Evolutionary conservation across 202 grass and related monocot genomes (phyloP).

Genomic region (Zoysia matrella): DNA sequence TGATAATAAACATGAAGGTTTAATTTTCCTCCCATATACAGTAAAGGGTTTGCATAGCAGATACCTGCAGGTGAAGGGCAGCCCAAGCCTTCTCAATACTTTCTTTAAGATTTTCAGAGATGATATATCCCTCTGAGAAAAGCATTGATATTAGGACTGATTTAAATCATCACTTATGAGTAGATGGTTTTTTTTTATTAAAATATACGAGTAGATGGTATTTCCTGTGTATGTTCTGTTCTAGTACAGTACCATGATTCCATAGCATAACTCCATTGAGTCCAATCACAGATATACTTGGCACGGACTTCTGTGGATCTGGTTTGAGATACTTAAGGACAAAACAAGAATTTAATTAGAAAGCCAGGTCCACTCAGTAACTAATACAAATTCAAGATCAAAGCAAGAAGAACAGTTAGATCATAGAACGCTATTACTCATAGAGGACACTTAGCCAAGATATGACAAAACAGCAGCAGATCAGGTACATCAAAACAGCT

Average conservation of each 20-base stretch:
- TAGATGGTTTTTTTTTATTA: no score
- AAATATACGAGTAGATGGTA: not conserved
- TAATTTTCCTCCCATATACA: no score
- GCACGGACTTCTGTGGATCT: conserved; percentile 88
- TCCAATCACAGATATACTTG: conserved; percentile 92
- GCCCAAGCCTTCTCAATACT: conserved; percentile 82
- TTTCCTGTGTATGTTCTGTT: conserved; percentile 12
- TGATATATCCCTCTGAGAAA: conserved; percentile 73
- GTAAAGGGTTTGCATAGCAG: not conserved
- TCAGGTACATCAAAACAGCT: conserved; percentile 2
- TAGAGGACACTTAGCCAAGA: not conserved
- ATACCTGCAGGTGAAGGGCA: conserved; percentile 77
- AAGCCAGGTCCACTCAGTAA: not conserved
- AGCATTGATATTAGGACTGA: conserved; percentile 21
- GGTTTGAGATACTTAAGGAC: conserved; percentile 61
- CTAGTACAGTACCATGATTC: conserved; percentile 74
- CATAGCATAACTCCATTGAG: conserved; percentile 88
- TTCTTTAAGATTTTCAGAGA: conserved; percentile 70
- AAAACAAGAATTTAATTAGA: conserved; percentile 36
- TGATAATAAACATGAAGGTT: no score
- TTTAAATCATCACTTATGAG: no score
- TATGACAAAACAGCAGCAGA: conserved; percentile 13
- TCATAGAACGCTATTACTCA: not conserved
- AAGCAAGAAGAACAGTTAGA: conserved; percentile 3
- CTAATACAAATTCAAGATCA: not conserved